Conservation (phyloP, 305 asterid genomes). For the Withania somnifera region DNA sequence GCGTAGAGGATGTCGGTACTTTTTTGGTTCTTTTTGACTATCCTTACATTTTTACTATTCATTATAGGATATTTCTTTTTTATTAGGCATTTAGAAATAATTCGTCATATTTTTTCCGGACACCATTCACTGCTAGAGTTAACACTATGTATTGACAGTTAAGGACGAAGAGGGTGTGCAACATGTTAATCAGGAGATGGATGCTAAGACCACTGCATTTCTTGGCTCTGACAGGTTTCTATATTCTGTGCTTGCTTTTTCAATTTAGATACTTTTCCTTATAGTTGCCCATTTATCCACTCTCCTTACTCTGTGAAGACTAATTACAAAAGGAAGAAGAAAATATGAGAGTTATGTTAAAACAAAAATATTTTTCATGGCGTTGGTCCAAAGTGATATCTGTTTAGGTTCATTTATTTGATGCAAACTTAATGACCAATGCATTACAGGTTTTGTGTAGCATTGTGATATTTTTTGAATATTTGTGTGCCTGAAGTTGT, state of each 20-base stretch:
- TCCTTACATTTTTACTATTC: constrained; percentile 7
- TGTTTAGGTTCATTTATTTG: neutral
- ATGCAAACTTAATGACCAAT: neutral
- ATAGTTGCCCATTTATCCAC: neutral
- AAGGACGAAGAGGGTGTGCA: constrained; percentile 80
- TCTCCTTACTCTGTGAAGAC: neutral
- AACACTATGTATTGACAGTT: constrained; percentile 44
- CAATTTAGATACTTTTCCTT: neutral
- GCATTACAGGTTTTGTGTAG: neutral
- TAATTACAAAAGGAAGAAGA: neutral
- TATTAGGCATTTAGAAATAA: neutral
- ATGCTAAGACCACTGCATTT: constrained; percentile 66
- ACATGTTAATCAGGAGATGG: constrained; percentile 80
- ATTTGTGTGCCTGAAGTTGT: neutral
- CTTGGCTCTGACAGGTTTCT: constrained; percentile 77
- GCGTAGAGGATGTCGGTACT: constrained; percentile 99
- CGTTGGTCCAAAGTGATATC: neutral
- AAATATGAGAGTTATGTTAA: neutral
- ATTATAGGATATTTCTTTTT: neutral
- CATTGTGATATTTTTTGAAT: neutral
- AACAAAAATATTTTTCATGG: neutral
- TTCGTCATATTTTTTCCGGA: constrained; percentile 11
- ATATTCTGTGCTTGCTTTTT: neutral
- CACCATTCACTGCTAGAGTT: constrained; percentile 10
- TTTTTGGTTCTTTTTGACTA: constrained; percentile 34